Base-by-base conservation (phyloP, 2,329 filamentous ascomycete genomes). In the Aspergillus sp. region DNA sequence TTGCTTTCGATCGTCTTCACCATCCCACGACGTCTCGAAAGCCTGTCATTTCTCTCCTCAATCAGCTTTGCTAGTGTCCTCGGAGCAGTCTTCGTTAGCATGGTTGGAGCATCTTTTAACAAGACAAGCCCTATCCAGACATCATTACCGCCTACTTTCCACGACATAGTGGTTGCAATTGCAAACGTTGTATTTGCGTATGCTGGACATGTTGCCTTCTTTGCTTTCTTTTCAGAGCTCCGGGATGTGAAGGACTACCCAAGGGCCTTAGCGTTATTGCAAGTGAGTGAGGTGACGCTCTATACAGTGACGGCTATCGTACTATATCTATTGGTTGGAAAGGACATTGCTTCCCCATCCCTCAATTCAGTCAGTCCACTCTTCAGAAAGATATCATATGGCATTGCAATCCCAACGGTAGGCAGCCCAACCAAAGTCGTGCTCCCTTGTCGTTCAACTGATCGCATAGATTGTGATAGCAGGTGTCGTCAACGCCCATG, bases 281-380 rank as follows among this genome's bases (percentile, higher is more conserved):
- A 88, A 69, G 74, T 78, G 17, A 77, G 78, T 60, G 84, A 87
- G 61, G 84, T 83, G 0, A 71, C 75, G 21, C 79, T 90, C 44
- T 90, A 90, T 72, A 79, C 86, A n/a, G 68, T 88, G 23, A 85
- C 86, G 0, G 87, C 86, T 13, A 81, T 84, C 13, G 81, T 90
- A 41, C 85, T 90, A 66, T 90, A 90, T 74, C 78, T 83, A 62
- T 90, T 83, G 68, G 84, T 83, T 3, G 88, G 88, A 0, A 74
- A 78, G 0, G 71, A 79, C 8, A 86, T 90, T 3, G 78, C 80
- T 1, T 86, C 84, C 2, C 88, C 88, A 0, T 88, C 88, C 0
- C 81, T 90, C 1, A 84, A 85, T 23, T 88, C 86, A 0, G 83
- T 86, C 5, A 79, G 81, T 1, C 69, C 69, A 3, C 69, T 80